A percentile compares a stretch with the other conserved stretches of the same genome.
Evolutionary conservation across 495 filamentous ascomycete species (phyloP).

Genomic region (Penicillium salamii): DNA sequence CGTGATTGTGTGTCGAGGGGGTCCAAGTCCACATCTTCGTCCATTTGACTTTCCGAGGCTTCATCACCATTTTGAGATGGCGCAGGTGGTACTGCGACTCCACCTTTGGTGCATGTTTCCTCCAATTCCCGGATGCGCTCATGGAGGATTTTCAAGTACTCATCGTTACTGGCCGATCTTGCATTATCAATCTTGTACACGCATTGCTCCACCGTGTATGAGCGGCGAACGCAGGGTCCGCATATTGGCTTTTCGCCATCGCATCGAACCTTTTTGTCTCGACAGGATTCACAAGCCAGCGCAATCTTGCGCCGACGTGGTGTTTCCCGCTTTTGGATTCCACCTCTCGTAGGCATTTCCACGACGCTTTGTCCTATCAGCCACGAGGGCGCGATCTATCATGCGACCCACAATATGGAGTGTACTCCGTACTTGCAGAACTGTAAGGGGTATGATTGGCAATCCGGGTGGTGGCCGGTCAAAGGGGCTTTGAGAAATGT

Average conservation of each 20-base stretch:
- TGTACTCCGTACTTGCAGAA: not conserved
- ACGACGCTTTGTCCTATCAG: not conserved
- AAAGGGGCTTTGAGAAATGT: not conserved
- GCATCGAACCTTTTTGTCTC: conserved; percentile 41
- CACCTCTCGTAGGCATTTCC: conserved; percentile 17
- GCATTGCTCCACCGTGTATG: conserved; percentile 32
- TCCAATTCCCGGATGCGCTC: conserved; percentile 38
- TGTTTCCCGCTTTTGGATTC: conserved; percentile 11
- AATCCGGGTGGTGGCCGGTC: conserved; percentile 1
- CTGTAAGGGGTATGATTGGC: conserved; percentile 1
- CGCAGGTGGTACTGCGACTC: conserved; percentile 22
- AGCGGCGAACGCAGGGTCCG: conserved; percentile 37
- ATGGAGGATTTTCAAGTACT: conserved; percentile 36
- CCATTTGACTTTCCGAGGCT: not conserved
- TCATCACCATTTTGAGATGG: conserved; percentile 1
- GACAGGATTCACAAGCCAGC: conserved; percentile 39
- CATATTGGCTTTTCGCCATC: conserved; percentile 46
- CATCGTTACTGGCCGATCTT: conserved; percentile 37
- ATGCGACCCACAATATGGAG: not conserved
- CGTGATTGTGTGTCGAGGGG: conserved; percentile 13
- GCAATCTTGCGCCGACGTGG: conserved; percentile 27
- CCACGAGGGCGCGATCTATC: not conserved
- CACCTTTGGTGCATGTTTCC: conserved; percentile 27
- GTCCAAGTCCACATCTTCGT: conserved; percentile 1
- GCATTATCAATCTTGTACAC: conserved; percentile 37